These are phyloP conservation scores for Chenopodium formosanum DNA, from an alignment of 148 eudicot genomes.

Conservation along the genomic window DNA sequence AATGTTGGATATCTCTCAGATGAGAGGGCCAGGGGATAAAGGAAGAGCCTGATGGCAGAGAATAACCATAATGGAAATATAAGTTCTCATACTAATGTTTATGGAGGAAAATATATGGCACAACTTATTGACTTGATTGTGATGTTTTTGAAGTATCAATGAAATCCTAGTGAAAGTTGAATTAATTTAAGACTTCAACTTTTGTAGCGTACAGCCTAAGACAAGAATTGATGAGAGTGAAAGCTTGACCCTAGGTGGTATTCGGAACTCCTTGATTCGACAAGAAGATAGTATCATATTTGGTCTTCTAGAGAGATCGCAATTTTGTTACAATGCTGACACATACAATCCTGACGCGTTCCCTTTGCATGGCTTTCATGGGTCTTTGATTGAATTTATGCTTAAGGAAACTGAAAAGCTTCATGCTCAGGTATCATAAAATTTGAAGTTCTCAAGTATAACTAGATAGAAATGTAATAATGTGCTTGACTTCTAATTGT, in stretches of 20 bases:
- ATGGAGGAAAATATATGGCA: too few relatives aligned
- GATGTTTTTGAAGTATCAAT: background rate
- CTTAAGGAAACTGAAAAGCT: conserved; percentile 87
- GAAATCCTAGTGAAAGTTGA: background rate
- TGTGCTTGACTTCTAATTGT: conserved; percentile 12
- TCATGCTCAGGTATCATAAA: conserved; percentile 66
- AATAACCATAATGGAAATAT: too few relatives aligned
- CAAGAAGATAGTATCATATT: conserved; percentile 97
- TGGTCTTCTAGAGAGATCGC: conserved; percentile 87
- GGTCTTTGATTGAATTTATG: conserved; percentile 78
- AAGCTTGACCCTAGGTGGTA: conserved; percentile 75
- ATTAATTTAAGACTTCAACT: conserved; percentile 11
- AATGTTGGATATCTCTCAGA: too few relatives aligned
- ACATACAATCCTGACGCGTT: conserved; percentile 79
- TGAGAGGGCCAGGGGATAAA: too few relatives aligned
- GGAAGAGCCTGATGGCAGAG: too few relatives aligned
- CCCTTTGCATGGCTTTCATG: conserved; percentile 59
- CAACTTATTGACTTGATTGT: background rate
- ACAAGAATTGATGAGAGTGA: conserved; percentile 70
- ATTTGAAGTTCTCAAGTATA: background rate
- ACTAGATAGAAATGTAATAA: background rate
- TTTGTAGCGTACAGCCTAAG: conserved; percentile 42
- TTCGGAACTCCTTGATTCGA: conserved; percentile 73
- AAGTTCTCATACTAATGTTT: too few relatives aligned
- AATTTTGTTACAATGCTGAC: conserved; percentile 73